phyloP scores from a whole-genome alignment of 352 stramenopile species.

The Phytophthora tubulina region DNA sequence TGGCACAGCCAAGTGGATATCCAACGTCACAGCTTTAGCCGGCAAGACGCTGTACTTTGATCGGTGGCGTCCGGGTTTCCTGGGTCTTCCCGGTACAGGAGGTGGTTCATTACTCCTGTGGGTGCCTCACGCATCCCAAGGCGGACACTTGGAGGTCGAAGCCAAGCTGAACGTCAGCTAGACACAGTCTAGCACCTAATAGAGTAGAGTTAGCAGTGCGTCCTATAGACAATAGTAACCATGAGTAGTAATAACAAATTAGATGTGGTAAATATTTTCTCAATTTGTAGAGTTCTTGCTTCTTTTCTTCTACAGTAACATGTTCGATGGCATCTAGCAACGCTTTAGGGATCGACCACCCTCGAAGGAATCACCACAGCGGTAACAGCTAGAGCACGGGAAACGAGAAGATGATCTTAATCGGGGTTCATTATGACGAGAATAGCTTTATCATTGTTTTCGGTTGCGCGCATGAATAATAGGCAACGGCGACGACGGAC shows the following conservation, averaged over 20 bases:
- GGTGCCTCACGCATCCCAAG: slow-evolving; percentile 53
- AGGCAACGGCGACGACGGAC: too few species aligned
- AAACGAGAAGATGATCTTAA: too few species aligned
- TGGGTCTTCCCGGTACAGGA: slow-evolving; percentile 63
- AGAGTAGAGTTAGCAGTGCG: slow-evolving; percentile 12
- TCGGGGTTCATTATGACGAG: too few species aligned
- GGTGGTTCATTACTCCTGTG: slow-evolving; percentile 73
- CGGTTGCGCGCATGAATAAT: too few species aligned
- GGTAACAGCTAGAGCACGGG: too few species aligned
- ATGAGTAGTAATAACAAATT: slow-evolving; percentile 12
- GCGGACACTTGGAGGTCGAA: slow-evolving; percentile 57
- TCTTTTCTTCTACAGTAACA: neutral
- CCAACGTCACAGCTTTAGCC: slow-evolving; percentile 41
- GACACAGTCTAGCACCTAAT: slow-evolving; percentile 10
- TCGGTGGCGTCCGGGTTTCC: slow-evolving; percentile 65
- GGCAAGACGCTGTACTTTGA: slow-evolving; percentile 81
- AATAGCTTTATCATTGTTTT: too few species aligned
- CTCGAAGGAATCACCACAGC: too few species aligned
- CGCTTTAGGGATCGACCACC: too few species aligned
- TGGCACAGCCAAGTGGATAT: slow-evolving; percentile 42
- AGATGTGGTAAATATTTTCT: slow-evolving; percentile 12
- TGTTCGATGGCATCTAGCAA: too few species aligned
- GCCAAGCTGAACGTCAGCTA: slow-evolving; percentile 63
- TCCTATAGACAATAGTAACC: slow-evolving; percentile 15
- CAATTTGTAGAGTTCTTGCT: neutral